Conservation (phyloP, 768 basidiomycete genomes). For the Multifurca ochricompacta region DNA sequence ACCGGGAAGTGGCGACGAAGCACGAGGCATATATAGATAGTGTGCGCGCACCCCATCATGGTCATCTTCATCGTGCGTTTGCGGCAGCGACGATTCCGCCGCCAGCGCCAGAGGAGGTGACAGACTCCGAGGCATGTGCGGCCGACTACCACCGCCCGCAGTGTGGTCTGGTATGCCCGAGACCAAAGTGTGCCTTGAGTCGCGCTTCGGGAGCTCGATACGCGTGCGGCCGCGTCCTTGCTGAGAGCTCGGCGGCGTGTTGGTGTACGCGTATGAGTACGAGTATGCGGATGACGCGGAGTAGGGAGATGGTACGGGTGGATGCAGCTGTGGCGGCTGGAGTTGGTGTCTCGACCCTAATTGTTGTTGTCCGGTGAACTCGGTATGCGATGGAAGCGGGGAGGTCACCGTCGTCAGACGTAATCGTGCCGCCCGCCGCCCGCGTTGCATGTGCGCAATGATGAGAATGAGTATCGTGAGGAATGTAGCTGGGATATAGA, state of each 20-base stretch:
- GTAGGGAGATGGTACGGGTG: slow-evolving; percentile 14
- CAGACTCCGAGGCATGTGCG: neutral
- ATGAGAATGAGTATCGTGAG: slow-evolving; percentile 45
- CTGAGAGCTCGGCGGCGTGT: slow-evolving; percentile 13
- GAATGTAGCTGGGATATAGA: slow-evolving; percentile 59
- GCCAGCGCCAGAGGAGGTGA: neutral
- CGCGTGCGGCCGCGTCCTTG: neutral
- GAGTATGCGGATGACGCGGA: slow-evolving; percentile 21
- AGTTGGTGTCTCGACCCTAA: too few species aligned
- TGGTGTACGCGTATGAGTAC: slow-evolving; percentile 20
- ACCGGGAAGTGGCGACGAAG: slow-evolving; percentile 4
- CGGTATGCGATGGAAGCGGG: slow-evolving; percentile 5
- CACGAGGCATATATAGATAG: slow-evolving; percentile 13
- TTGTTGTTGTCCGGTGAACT: too few species aligned
- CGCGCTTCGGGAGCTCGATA: neutral
- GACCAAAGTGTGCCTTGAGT: neutral
- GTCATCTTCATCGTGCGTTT: slow-evolving; percentile 19
- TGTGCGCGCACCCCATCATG: slow-evolving; percentile 20
- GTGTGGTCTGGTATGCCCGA: neutral
- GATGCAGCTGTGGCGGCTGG: neutral
- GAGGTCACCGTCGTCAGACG: slow-evolving; percentile 18
- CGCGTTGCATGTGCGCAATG: slow-evolving; percentile 34
- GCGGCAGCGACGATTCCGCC: neutral
- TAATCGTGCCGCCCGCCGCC: slow-evolving; percentile 8
- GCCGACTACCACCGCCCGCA: neutral